A percentile compares a stretch with the other conserved stretches of the same genome.
Conservation (phyloP, 2,329 filamentous ascomycete species). For the Neobulgaria alba region DNA sequence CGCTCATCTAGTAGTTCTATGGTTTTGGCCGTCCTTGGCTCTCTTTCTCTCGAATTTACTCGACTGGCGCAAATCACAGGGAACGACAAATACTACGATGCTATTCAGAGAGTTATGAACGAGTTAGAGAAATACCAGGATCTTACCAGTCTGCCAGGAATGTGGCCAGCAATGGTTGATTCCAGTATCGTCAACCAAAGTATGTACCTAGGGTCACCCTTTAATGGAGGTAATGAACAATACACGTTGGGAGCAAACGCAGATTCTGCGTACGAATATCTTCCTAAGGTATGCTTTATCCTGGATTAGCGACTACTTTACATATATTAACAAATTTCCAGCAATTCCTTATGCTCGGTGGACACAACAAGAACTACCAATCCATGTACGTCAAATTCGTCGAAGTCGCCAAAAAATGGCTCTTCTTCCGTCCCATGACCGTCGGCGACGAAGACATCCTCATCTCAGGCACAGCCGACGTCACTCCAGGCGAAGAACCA, state of each 20-base stretch:
- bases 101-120: conserved; percentile 48
- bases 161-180: conserved; percentile 53
- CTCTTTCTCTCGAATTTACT: conserved; percentile 53
- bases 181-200: conserved; percentile 31
- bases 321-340: conserved; percentile 23
- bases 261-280: conserved; percentile 57
- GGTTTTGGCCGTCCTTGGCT: conserved; percentile 50
- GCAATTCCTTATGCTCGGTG: conserved; percentile 26
- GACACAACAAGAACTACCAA: conserved; percentile 13
- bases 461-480: conserved; percentile 39
- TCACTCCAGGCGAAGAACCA: conserved; percentile 39
- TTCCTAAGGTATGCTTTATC: conserved; percentile 56
- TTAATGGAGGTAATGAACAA: conserved; percentile 45
- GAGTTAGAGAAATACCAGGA: conserved; percentile 48
- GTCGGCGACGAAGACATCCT: conserved; percentile 33
- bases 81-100: conserved; percentile 54
- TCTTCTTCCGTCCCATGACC: conserved; percentile 39
- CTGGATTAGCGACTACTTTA: conserved; percentile 31
- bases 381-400: conserved; percentile 39
- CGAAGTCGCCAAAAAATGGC: conserved; percentile 36
- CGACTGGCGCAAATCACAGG: conserved; percentile 54
- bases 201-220: conserved; percentile 31
- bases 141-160: conserved; percentile 47
- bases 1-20: conserved; percentile 45
- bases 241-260: conserved; percentile 48